Conservation (phyloP, 139 green algal species). For the Parachlorella kessleri region DNA sequence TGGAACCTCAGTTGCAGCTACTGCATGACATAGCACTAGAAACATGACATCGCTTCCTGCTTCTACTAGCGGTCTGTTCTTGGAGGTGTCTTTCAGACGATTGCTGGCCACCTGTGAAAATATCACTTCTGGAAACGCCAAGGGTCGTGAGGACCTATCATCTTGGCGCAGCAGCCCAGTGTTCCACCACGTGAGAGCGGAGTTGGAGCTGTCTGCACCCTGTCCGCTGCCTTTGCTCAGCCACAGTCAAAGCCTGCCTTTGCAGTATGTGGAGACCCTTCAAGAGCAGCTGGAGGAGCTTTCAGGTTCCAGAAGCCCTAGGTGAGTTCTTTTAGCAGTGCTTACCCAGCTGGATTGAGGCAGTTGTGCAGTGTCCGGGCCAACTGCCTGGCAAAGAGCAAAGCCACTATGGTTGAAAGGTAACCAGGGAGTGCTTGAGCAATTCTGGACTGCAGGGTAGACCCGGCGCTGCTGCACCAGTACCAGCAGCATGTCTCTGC, state of each 20-base stretch:
- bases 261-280: slow-evolving; percentile 52
- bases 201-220: background rate
- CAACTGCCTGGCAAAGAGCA: too few relatives aligned
- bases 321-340: too few relatives aligned
- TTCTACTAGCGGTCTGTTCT: slow-evolving; percentile 28
- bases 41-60: background rate
- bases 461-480: too few relatives aligned
- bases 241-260: background rate
- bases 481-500: background rate
- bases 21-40: too few relatives aligned
- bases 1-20: too few relatives aligned
- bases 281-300: slow-evolving; percentile 52
- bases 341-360: too few relatives aligned
- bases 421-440: too few relatives aligned
- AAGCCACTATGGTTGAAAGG: too few relatives aligned
- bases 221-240: too few relatives aligned
- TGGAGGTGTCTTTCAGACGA: slow-evolving; percentile 41
- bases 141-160: slow-evolving; percentile 30
- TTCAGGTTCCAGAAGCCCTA: too few relatives aligned
- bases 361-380: too few relatives aligned
- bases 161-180: slow-evolving; percentile 43
- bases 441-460: too few relatives aligned
- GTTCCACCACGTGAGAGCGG: slow-evolving; percentile 50
- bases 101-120: slow-evolving; percentile 48
- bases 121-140: slow-evolving; percentile 35